phyloP scores from a whole-genome alignment of 768 basidiomycete species.

The Sporobolomyces pararoseus region DNA sequence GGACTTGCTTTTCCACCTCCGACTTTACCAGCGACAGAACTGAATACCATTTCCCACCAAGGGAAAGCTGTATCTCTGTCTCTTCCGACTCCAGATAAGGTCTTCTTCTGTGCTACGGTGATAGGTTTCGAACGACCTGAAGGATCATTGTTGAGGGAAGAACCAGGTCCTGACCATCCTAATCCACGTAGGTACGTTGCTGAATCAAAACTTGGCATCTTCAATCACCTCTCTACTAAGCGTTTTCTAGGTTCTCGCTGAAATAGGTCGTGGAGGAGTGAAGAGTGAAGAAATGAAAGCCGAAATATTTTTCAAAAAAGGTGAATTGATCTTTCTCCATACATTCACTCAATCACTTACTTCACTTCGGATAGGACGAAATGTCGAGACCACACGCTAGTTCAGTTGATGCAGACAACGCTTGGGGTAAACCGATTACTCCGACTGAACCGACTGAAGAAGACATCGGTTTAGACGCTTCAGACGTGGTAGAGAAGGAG shows the following conservation, averaged over 20 bases:
- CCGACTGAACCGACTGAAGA: neutral
- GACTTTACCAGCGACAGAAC: slow-evolving; percentile 38
- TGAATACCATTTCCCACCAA: slow-evolving; percentile 45
- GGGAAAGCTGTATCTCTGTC: slow-evolving; percentile 43
- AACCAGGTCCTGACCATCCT: slow-evolving; percentile 43
- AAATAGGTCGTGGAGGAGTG: too few species aligned
- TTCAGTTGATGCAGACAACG: slow-evolving; percentile 35
- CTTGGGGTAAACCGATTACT: slow-evolving; percentile 23
- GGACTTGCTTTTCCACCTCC: slow-evolving; percentile 16
- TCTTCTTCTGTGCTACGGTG: slow-evolving; percentile 44
- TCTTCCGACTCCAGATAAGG: slow-evolving; percentile 40
- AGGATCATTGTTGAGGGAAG: slow-evolving; percentile 28
- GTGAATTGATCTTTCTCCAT: too few species aligned
- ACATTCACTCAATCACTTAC: too few species aligned
- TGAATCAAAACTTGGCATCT: slow-evolving; percentile 34
- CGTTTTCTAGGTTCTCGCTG: too few species aligned
- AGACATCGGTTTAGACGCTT: neutral
- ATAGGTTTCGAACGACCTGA: slow-evolving; percentile 40
- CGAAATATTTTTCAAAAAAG: neutral
- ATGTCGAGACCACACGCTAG: slow-evolving; percentile 30
- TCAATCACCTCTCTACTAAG: too few species aligned
- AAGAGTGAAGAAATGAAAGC: neutral
- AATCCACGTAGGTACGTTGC: slow-evolving; percentile 39
- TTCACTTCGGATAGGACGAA: too few species aligned
- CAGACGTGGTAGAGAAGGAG: slow-evolving; percentile 31